Conservation (phyloP, 805 yeast genomes). For the Wickerhamomyces subpelliculosus region DNA sequence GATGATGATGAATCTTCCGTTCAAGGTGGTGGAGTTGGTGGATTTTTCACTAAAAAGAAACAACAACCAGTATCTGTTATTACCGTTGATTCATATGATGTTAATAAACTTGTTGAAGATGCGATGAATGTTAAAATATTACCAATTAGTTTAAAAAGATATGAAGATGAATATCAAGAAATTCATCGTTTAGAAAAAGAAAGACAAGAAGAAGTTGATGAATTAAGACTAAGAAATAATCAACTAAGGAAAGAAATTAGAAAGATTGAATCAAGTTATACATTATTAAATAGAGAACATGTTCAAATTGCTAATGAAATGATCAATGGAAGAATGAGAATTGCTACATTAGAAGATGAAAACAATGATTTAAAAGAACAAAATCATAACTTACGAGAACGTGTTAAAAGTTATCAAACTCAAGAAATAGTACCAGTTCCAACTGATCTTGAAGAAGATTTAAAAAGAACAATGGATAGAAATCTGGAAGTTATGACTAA, state of each 20-base stretch:
- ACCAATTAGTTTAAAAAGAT: slow-evolving; percentile 68
- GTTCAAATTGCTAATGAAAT: slow-evolving; percentile 80
- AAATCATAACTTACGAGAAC: slow-evolving; percentile 38
- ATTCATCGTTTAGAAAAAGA: slow-evolving; percentile 69
- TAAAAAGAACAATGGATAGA: slow-evolving; percentile 52
- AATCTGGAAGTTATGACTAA: slow-evolving; percentile 61
- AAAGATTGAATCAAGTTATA: slow-evolving; percentile 62
- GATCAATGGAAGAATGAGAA: slow-evolving; percentile 68
- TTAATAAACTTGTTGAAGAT: slow-evolving; percentile 70
- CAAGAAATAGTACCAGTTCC: slow-evolving; percentile 30
- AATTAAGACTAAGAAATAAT: slow-evolving; percentile 61
- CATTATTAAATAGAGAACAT: slow-evolving; percentile 73
- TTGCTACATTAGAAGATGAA: slow-evolving; percentile 73
- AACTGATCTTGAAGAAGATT: slow-evolving; percentile 40
- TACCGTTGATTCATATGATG: slow-evolving; percentile 39
- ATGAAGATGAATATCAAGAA: slow-evolving; percentile 66
- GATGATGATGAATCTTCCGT: slow-evolving; percentile 15
- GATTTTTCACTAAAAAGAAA: slow-evolving; percentile 8
- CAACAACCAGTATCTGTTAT: slow-evolving; percentile 5
- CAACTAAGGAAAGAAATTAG: slow-evolving; percentile 66
- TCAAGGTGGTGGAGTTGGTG: slow-evolving; percentile 3
- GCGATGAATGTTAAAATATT: slow-evolving; percentile 67
- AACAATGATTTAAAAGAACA: slow-evolving; percentile 50
- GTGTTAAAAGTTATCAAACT: slow-evolving; percentile 21
- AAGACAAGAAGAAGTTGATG: slow-evolving; percentile 59